Evolutionary conservation across 2,329 filamentous ascomycete genomes (phyloP).

Genomic region (Sporothrix humicola): DNA sequence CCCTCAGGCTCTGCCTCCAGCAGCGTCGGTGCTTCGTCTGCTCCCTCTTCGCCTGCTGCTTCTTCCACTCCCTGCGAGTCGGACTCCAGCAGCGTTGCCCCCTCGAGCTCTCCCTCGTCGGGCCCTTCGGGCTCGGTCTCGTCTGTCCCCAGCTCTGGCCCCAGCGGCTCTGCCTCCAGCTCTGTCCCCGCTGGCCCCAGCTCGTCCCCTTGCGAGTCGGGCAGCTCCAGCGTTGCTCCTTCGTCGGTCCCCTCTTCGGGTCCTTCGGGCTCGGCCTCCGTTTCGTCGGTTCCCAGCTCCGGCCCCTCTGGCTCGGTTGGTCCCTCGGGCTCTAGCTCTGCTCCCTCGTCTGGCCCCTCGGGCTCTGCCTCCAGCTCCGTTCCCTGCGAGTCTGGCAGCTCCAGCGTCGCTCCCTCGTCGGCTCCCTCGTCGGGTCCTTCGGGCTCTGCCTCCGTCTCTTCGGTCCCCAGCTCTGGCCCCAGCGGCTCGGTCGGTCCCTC

Average conservation of each 20-base stretch:
- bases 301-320: conserved; percentile 1
- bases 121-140: conserved; percentile 1
- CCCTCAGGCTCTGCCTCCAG: neutral
- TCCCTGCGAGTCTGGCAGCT: neutral
- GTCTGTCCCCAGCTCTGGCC: neutral
- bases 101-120: neutral
- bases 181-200: neutral
- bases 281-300: neutral
- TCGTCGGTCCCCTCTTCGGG: neutral
- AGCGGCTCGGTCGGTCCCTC: neutral
- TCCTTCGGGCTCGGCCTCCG: neutral
- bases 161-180: conserved; percentile 6
- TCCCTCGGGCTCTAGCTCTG: conserved; percentile 1
- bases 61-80: neutral
- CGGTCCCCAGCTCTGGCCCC: conserved; percentile 23
- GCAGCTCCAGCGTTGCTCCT: neutral
- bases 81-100: neutral
- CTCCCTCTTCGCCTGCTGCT: neutral
- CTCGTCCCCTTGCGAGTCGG: neutral
- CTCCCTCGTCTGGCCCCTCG: neutral
- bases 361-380: neutral
- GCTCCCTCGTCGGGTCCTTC: neutral
- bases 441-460: neutral
- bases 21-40: neutral
- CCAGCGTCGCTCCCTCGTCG: neutral